A percentile compares a stretch with the other conserved stretches of the same genome.
These are phyloP conservation scores for Candida palmyrensis DNA, from an alignment of 805 yeast species.

Conservation along the genomic window DNA sequence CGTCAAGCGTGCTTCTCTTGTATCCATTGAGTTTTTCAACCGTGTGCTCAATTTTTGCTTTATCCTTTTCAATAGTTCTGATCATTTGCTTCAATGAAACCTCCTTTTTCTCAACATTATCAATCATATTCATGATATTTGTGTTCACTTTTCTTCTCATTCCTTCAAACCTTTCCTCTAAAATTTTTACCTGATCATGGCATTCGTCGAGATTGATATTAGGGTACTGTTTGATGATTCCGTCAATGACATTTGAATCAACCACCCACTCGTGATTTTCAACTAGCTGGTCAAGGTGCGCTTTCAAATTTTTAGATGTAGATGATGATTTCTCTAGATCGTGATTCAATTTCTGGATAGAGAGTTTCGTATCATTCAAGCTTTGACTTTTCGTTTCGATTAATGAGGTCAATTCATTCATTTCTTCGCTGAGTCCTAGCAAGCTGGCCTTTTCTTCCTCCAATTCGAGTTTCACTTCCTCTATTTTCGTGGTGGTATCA, in stretches of 20 bases:
- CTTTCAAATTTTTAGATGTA: slow-evolving; percentile 29
- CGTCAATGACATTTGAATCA: slow-evolving; percentile 53
- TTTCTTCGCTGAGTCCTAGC: slow-evolving; percentile 71
- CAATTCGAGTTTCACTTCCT: slow-evolving; percentile 23
- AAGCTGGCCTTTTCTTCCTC: slow-evolving; percentile 56
- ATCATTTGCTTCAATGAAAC: slow-evolving; percentile 71
- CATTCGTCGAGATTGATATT: slow-evolving; percentile 60
- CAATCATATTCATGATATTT: slow-evolving; percentile 87
- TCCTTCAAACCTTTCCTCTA: slow-evolving; percentile 55
- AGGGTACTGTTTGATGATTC: slow-evolving; percentile 56
- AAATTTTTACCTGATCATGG: slow-evolving; percentile 49
- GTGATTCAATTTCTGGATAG: slow-evolving; percentile 49
- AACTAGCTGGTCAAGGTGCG: slow-evolving; percentile 41
- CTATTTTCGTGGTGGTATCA: slow-evolving; percentile 16
- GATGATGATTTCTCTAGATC: slow-evolving; percentile 47
- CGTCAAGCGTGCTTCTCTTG: slow-evolving; percentile 74
- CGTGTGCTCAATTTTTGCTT: slow-evolving; percentile 83
- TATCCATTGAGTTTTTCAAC: slow-evolving; percentile 78
- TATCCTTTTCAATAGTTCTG: slow-evolving; percentile 82
- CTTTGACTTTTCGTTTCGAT: slow-evolving; percentile 41
- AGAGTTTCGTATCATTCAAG: slow-evolving; percentile 44
- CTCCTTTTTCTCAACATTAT: slow-evolving; percentile 87
- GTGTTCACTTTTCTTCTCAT: slow-evolving; percentile 80
- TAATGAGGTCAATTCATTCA: slow-evolving; percentile 50
- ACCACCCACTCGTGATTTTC: slow-evolving; percentile 66